Base-by-base conservation (phyloP, 768 basidiomycete species). In the Amanita phalloides region DNA sequence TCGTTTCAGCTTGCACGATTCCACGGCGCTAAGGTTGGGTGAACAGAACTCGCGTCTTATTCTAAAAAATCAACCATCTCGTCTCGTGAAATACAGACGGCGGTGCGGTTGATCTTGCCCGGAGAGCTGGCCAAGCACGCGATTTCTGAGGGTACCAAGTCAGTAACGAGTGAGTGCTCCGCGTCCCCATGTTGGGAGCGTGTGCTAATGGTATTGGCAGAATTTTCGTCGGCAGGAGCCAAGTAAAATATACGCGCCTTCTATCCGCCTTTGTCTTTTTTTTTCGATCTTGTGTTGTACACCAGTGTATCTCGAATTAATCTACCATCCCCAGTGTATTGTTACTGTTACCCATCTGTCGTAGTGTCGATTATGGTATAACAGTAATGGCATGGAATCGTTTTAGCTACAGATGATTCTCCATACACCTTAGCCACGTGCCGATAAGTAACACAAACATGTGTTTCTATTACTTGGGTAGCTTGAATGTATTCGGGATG, bases 41-140 rank as follows among this genome's bases (percentile, higher is more conserved):
- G 53, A 54, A 49, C 60, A 91, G 89, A 95, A 72, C 91, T 98
- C 62, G 92, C 94, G 51, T 81, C 90, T 1, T 98, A 98, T 78
- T 96, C 94, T 51, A 95, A 97, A 81, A 95, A 96, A 71, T 96
- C 95, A 3, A 97, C 95, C 41, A 98, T 98, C 68, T 95, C 94
- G 17, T 96, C 92, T 21, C 89, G 95, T 54, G 95, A 98, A 71
- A 98, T 98, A 63, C 95, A 97, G 71, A 98, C 95, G 28, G 79
- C 90, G 37, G 94, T 96, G 47, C 87, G 94, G 53, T 78, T 95
- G 42, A 96, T 98, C 63, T 84, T 98, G 25, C 93, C 94, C 55
- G 95, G 93, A 71, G 94, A 97, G 71, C 82, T 98, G 41, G 89
- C 93, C 64, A 98, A 98, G 77, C 95, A 98, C 66, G 95, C 95